Evolutionary conservation across 2,329 filamentous ascomycete genomes (phyloP), one percentile per base, ranked within the genome.

Genomic region (Colletotrichum lini): DNA sequence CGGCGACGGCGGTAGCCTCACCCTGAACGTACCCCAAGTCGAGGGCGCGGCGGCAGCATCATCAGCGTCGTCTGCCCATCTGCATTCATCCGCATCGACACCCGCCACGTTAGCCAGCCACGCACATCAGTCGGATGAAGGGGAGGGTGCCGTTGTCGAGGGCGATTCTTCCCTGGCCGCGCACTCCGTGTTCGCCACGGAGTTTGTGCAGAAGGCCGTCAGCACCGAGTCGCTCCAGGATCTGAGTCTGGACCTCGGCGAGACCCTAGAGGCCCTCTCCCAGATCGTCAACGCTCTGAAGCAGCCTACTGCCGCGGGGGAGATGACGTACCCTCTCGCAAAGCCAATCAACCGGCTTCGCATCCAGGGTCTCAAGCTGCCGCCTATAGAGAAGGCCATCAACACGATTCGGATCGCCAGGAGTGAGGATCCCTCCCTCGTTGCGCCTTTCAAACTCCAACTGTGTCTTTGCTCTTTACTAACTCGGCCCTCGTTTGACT

Each of bases 101-200:
- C 73, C 59, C 63, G 69, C 68, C 16, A 57, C 74, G 58, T 15
- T 67, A 65, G 56, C 72, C 47, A 35, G 72, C 7, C 62, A 76
- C 61, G 8, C 63, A 45, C 18, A 62, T 0, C 68, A 56, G 52
- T 18, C 72, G 4, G 71, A 77, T n/a, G 58, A 74, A 23, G 73
- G 76, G 16, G 76, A 77, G 6, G 79, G 76, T 10, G 76, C 78
- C 4, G 76, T 82, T 0, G 76, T 86, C 4, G 84, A 86, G 53
- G 84, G 84, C 4, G 82, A 83, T 67, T 84, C 84, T 4, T 86
- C 84, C 1, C 72, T 86, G 18, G 79, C 84, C 5, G 84, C 84
- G 2, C 84, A 86, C 62, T 84, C 84, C 0, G 81, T 79, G 8
- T 86, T 86, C 72, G 84, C 84, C 42, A 84, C 81, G 16, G 82